Percentiles rank a stretch among this genome's conserved stretches.
These are phyloP conservation scores for Blastobotrys proliferans DNA, from an alignment of 1,139 yeast genomes.

Conservation along the genomic window DNA sequence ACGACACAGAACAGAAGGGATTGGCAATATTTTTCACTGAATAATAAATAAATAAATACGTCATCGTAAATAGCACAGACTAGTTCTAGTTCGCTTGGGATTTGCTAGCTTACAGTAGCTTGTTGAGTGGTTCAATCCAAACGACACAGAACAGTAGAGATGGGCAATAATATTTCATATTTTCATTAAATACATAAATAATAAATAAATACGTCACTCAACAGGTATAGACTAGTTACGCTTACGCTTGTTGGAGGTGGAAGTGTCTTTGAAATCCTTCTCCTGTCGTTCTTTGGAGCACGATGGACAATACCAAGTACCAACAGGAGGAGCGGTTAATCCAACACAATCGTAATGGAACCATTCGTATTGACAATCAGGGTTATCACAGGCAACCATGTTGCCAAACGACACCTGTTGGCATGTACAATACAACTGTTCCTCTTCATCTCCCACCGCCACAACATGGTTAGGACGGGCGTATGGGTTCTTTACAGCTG, in stretches of 20 bases:
- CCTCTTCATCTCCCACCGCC: conserved; percentile 49
- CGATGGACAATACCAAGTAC: conserved; percentile 40
- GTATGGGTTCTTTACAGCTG: conserved; percentile 4
- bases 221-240: conserved; percentile 4
- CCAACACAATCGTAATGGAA: conserved; percentile 81
- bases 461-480: conserved; percentile 7
- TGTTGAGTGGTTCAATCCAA: not conserved
- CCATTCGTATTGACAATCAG: conserved; percentile 81
- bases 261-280: conserved; percentile 21
- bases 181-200: not conserved
- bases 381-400: conserved; percentile 90
- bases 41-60: not conserved
- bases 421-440: conserved; percentile 71
- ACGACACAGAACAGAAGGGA: not conserved
- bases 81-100: conserved; percentile 14
- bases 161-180: not conserved
- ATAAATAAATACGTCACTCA: not conserved
- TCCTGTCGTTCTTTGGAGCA: conserved; percentile 30
- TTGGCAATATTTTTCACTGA: not conserved
- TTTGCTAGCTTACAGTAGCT: no score
- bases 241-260: conserved; percentile 16
- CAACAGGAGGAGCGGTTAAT: conserved; percentile 43
- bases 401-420: conserved; percentile 83
- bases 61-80: not conserved
- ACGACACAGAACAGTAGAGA: not conserved